Conservation (phyloP, 2,329 filamentous ascomycete genomes). For the Fusarium tuaranense region DNA sequence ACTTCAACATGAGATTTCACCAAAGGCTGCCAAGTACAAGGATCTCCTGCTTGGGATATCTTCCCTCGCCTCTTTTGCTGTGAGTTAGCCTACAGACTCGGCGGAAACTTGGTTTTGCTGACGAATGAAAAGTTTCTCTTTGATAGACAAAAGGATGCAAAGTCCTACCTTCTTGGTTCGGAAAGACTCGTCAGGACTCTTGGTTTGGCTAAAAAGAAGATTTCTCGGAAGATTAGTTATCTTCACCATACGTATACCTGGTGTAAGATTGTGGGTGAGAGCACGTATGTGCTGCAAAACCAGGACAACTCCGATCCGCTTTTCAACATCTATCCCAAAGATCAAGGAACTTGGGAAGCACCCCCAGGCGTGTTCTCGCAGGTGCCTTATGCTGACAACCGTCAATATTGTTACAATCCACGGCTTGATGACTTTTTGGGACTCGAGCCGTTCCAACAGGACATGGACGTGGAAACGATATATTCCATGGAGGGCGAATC, state of each 20-base stretch:
- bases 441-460: background rate
- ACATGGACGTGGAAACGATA: background rate
- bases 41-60: background rate
- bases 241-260: conserved; percentile 22
- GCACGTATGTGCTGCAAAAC: conserved; percentile 9
- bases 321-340: background rate
- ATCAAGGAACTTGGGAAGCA: background rate
- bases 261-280: conserved; percentile 14
- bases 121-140: background rate
- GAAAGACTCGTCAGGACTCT: background rate
- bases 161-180: background rate
- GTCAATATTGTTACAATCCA: background rate
- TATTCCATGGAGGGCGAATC: background rate
- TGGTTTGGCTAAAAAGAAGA: conserved; percentile 8
- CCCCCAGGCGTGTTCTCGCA: background rate
- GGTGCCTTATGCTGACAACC: background rate
- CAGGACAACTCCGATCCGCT: background rate
- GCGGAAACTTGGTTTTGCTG: background rate
- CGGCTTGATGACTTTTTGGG: background rate
- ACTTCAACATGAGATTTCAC: background rate
- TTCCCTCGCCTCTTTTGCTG: background rate
- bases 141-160: background rate
- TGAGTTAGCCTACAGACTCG: background rate
- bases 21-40: background rate
- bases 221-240: conserved; percentile 17